Conservation (phyloP, 2,329 filamentous ascomycete genomes). For the Colletotrichum echinochloae region DNA sequence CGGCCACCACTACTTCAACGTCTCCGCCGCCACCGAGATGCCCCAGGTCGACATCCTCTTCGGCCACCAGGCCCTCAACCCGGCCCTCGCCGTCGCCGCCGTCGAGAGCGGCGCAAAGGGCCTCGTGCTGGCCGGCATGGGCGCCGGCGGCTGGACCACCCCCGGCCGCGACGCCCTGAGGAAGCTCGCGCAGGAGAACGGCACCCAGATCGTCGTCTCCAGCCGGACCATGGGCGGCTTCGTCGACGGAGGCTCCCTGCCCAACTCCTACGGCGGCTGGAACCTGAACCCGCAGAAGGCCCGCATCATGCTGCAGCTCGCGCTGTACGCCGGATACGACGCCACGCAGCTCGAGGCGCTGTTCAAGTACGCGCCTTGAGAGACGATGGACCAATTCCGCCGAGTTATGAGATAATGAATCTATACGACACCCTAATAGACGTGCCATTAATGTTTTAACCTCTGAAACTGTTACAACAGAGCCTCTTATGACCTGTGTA, state of each 20-base stretch:
- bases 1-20: conserved; percentile 58
- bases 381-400: background rate
- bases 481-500: background rate
- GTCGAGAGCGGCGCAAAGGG: conserved; percentile 64
- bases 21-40: conserved; percentile 52
- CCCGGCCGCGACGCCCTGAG: conserved; percentile 55
- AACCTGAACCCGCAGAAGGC: conserved; percentile 66
- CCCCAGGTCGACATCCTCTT: conserved; percentile 69
- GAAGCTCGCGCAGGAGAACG: conserved; percentile 57
- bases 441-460: background rate
- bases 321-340: conserved; percentile 41
- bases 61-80: conserved; percentile 64
- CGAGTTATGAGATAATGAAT: conserved; percentile 15
- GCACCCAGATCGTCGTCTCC: conserved; percentile 63
- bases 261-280: conserved; percentile 61
- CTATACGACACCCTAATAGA: conserved; percentile 6
- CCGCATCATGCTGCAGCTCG: conserved; percentile 62
- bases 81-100: conserved; percentile 59
- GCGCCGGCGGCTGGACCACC: conserved; percentile 62
- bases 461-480: background rate
- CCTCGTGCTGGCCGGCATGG: conserved; percentile 67
- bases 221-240: conserved; percentile 65
- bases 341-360: conserved; percentile 35
- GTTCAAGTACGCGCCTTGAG: conserved; percentile 36
- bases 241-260: conserved; percentile 55